A percentile compares a stretch with the other conserved stretches of the same genome.
Evolutionary conservation across 352 stramenopile species (phyloP).

Genomic region (Thraustochytrium sp.): DNA sequence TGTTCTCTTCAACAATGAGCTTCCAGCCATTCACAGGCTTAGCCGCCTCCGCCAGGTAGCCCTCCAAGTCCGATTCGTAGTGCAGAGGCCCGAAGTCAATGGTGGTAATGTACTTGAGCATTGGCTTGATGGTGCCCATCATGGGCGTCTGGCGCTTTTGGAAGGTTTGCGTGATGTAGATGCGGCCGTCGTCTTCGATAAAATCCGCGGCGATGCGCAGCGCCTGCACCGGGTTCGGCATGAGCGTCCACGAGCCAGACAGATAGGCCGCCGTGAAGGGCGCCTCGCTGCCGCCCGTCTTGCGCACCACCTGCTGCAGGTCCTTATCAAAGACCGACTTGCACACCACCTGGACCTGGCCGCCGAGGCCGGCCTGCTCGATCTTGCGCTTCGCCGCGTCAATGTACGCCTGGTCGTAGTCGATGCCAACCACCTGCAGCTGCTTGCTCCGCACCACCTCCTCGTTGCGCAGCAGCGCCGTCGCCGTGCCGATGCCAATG

Average conservation of each 20-base stretch:
- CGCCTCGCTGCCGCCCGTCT: conserved; percentile 47
- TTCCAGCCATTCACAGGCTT: conserved; percentile 1
- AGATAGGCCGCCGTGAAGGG: conserved; percentile 83
- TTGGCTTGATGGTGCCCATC: conserved; percentile 66
- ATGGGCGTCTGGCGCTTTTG: conserved; percentile 58
- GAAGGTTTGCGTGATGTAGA: conserved; percentile 85
- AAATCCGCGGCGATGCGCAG: conserved; percentile 63
- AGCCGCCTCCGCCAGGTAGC: conserved; percentile 53
- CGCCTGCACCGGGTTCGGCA: conserved; percentile 74
- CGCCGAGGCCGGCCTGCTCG: conserved; percentile 51
- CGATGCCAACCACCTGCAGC: conserved; percentile 71
- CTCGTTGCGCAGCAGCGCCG: conserved; percentile 63
- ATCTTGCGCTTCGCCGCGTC: conserved; percentile 61
- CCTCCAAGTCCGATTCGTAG: conserved; percentile 65
- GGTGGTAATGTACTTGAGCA: conserved; percentile 83
- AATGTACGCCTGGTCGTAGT: conserved; percentile 80
- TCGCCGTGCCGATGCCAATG: conserved; percentile 76
- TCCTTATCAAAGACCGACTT: conserved; percentile 71
- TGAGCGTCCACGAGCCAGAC: conserved; percentile 80
- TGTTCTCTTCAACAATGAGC: conserved; percentile 52
- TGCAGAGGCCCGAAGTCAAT: conserved; percentile 83
- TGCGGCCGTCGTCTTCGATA: conserved; percentile 58
- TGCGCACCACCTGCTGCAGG: background rate
- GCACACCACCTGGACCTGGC: conserved; percentile 62
- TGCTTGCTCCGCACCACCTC: conserved; percentile 62